phyloP scores from a whole-genome alignment of 2,329 filamentous ascomycete species.

The Cladosporium sp. region DNA sequence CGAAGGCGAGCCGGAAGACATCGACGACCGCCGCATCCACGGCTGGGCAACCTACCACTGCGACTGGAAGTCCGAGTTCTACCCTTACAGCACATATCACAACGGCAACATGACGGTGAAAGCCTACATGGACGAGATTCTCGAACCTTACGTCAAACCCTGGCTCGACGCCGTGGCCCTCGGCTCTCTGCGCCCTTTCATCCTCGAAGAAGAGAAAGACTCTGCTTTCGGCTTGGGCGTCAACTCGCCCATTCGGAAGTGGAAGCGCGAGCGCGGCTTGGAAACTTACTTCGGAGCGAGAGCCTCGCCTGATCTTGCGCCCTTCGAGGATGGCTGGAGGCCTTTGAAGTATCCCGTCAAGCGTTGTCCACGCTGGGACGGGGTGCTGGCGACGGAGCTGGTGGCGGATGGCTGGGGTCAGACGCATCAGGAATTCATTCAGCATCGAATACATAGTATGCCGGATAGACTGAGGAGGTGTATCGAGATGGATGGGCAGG shows the following conservation, averaged over 20 bases:
- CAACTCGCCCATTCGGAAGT: background rate
- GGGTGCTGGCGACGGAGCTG: background rate
- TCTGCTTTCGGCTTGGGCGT: background rate
- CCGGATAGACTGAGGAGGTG: background rate
- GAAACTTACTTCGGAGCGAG: background rate
- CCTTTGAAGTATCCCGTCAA: background rate
- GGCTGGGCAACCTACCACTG: background rate
- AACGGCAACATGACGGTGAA: conserved; percentile 4
- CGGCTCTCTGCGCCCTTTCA: background rate
- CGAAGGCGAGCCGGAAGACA: background rate
- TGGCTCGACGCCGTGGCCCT: background rate
- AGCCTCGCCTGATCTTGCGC: background rate
- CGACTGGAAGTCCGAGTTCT: background rate
- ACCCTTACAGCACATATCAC: background rate
- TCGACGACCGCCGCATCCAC: background rate
- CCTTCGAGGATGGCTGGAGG: background rate
- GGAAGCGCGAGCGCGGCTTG: background rate
- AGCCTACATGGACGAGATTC: background rate
- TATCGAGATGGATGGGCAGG: conserved; percentile 1
- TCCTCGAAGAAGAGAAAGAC: background rate
- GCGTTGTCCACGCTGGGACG: background rate
- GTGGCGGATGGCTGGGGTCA: background rate
- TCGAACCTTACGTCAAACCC: background rate
- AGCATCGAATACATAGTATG: background rate
- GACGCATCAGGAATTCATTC: background rate